Evolutionary conservation across 2,329 filamentous ascomycete genomes (phyloP), one percentile per base, ranked within the genome.

Genomic region (Aspergillus pseudonomiae): DNA sequence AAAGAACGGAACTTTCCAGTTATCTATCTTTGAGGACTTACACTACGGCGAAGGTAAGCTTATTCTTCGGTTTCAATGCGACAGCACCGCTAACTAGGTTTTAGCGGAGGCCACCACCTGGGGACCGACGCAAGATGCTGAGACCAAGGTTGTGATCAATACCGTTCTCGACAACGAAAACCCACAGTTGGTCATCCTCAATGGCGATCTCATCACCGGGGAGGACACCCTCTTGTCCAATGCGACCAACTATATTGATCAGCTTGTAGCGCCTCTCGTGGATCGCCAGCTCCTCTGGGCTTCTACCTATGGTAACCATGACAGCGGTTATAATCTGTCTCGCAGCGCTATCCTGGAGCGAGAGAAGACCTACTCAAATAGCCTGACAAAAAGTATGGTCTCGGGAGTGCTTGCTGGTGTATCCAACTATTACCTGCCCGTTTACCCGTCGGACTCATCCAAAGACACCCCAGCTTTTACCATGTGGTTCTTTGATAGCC

Each of bases 401-500:
- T 66, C 0, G 75, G 74, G 2, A 60, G 73, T 0, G 16, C 67
- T 79, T 2, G 73, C 78, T 1, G 83, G 82, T 2, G 74, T 84
- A 1, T 83, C 82, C 11, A 88, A 88, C 66, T 88, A 87, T 71
- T 86, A 83, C 62, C 68, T 87, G 7, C 81, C 81, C 0, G 74
- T 88, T 2, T 86, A 83, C 68, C 72, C 77, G 12, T 64, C 28
- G 6, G 16, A n/a, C 16, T 28, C 28, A 34, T n/a, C 28, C 9
- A 10, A 71, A 19, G 61, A 63, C 12, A 57, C 53, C 1, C 84
- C 86, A 7, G 68, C 71, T 9, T 69, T 82, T 9, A 70, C 92
- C 0, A 78, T 93, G 1, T 93, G 89, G 88, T 92, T 92, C 77
- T 91, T 93, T 69, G 90, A 92, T 70, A 86, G 82, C 61, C 81